Conservation (phyloP, 768 basidiomycete genomes). For the Gloeopeniophorella convolvens region DNA sequence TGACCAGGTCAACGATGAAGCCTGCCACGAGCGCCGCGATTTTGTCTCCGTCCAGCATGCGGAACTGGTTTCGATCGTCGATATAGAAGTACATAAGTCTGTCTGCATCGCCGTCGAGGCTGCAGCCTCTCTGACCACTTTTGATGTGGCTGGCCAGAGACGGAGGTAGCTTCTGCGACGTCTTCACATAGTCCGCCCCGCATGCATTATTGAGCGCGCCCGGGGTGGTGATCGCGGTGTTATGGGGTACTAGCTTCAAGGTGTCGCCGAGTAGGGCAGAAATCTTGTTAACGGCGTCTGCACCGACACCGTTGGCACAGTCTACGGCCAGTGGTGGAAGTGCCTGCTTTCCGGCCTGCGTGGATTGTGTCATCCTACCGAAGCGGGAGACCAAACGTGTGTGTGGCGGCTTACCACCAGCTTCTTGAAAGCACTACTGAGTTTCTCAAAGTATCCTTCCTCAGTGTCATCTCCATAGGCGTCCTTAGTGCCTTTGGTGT, state of each 20-base stretch:
- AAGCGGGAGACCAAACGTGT: background rate
- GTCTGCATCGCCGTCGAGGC: constrained; percentile 96
- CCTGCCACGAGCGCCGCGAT: constrained; percentile 91
- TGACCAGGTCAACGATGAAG: constrained; percentile 87
- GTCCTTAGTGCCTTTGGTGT: constrained; percentile 74
- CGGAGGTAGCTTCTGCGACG: constrained; percentile 79
- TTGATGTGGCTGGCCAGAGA: constrained; percentile 56
- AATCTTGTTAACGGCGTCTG: constrained; percentile 59
- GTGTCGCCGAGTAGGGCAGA: constrained; percentile 49
- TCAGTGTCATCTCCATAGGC: constrained; percentile 76
- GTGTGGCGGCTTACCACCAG: constrained; percentile 58
- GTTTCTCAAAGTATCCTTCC: constrained; percentile 79
- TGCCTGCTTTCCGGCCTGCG: constrained; percentile 52
- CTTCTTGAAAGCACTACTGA: constrained; percentile 75
- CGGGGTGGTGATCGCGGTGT: constrained; percentile 54
- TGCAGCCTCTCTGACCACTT: constrained; percentile 79
- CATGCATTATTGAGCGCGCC: constrained; percentile 81
- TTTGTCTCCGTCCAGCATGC: constrained; percentile 97
- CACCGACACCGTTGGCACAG: constrained; percentile 98
- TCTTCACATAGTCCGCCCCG: constrained; percentile 97
- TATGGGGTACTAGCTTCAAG: constrained; percentile 61
- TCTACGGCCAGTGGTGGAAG: constrained; percentile 71
- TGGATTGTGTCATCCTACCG: constrained; percentile 4
- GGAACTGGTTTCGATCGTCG: constrained; percentile 71
- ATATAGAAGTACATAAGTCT: constrained; percentile 93